Evolutionary conservation across 139 green algal species (phyloP).

Genomic region (Coccomyxa sp.): DNA sequence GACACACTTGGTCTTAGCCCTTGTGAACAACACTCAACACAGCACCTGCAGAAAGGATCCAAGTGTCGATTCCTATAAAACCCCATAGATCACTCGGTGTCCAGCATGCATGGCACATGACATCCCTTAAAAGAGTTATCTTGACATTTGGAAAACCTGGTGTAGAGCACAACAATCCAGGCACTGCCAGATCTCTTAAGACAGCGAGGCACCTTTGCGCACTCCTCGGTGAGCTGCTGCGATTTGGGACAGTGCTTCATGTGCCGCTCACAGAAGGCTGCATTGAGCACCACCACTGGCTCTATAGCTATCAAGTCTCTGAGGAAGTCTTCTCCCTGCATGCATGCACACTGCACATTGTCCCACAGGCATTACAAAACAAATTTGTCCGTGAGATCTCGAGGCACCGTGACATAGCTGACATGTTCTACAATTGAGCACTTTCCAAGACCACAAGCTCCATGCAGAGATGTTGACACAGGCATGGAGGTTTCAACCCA

Average conservation of each 20-base stretch:
- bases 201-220: neutral
- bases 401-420: neutral
- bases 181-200: neutral
- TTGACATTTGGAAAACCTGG: neutral
- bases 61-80: neutral
- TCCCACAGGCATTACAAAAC: neutral
- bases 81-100: neutral
- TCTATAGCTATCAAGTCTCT: slow-evolving; percentile 61
- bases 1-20: neutral
- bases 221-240: slow-evolving; percentile 34
- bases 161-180: neutral
- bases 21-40: too few species aligned
- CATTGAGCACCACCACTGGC: slow-evolving; percentile 68
- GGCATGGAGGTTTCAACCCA: too few species aligned
- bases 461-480: neutral
- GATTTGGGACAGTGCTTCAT: slow-evolving; percentile 49
- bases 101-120: neutral
- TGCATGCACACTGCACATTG: neutral
- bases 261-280: slow-evolving; percentile 74
- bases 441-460: neutral
- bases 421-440: too few species aligned
- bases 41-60: neutral
- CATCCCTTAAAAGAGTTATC: neutral
- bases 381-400: neutral
- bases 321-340: slow-evolving; percentile 15